A percentile compares a stretch with the other conserved stretches of the same genome.
Conservation (phyloP, 306 rosid species). For the Trifolium pratense region DNA sequence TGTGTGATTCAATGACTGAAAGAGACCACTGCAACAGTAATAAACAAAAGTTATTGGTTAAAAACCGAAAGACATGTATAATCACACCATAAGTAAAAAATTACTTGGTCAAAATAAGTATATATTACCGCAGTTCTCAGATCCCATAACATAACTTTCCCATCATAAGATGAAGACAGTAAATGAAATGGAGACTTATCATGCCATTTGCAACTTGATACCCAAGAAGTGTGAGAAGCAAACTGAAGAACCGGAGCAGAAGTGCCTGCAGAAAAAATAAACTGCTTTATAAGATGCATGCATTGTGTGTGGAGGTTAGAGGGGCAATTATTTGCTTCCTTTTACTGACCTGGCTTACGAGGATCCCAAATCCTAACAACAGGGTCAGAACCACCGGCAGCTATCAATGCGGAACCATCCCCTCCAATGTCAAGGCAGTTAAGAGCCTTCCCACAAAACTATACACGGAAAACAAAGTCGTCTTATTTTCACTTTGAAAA, state of each 20-base stretch:
- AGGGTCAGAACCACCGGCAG: conserved; percentile 89
- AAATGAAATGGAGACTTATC: conserved; percentile 72
- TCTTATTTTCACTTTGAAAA: conserved; percentile 29
- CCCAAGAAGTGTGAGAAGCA: conserved; percentile 82
- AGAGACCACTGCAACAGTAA: conserved; percentile 86
- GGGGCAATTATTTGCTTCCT: conserved; percentile 25
- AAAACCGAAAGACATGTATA: not conserved
- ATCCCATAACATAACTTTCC: conserved; percentile 95
- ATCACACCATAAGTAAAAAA: not conserved
- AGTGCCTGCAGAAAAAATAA: conserved; percentile 60
- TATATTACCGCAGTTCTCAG: conserved; percentile 83
- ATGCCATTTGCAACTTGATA: conserved; percentile 90
- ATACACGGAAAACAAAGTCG: conserved; percentile 39
- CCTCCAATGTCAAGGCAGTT: conserved; percentile 91
- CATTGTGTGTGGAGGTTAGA: not conserved
- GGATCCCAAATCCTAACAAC: conserved; percentile 96
- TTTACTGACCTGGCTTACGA: conserved; percentile 80
- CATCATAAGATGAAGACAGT: conserved; percentile 87
- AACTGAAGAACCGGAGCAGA: conserved; percentile 85
- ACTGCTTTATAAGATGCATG: conserved; percentile 13
- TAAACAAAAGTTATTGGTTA: conserved; percentile 22
- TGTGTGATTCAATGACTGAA: conserved; percentile 69
- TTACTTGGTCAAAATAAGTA: conserved; percentile 1
- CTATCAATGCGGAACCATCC: conserved; percentile 79
- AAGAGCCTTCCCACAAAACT: conserved; percentile 82